Percentiles rank a stretch among this genome's conserved stretches.
Evolutionary conservation across 2,329 filamentous ascomycete genomes (phyloP).

Genomic region (Aspergillus persii): DNA sequence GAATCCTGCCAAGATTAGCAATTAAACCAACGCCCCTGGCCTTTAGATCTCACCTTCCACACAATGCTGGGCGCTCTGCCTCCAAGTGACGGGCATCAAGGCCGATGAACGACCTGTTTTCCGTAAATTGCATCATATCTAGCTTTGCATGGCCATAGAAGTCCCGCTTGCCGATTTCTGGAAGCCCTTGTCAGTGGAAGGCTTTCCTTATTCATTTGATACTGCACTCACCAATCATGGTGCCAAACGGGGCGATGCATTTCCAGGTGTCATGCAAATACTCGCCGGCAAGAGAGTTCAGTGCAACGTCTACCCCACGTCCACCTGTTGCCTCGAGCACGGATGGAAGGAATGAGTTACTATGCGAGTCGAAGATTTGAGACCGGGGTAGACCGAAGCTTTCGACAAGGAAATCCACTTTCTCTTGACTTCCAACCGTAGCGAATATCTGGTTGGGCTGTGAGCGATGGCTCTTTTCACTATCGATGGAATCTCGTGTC

Average conservation of each 20-base stretch:
- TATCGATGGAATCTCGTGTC: background rate
- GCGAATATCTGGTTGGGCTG: constrained; percentile 2
- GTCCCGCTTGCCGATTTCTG: constrained; percentile 18
- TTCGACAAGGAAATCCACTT: constrained; percentile 11
- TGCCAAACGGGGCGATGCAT: constrained; percentile 23
- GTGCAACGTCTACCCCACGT: constrained; percentile 21
- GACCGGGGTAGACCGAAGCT: constrained; percentile 13
- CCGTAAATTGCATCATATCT: constrained; percentile 13
- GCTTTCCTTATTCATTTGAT: background rate
- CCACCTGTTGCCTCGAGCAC: constrained; percentile 18
- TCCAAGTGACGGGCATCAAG: constrained; percentile 11
- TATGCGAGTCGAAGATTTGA: constrained; percentile 23
- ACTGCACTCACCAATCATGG: constrained; percentile 9
- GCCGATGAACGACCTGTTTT: constrained; percentile 9
- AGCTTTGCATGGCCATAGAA: constrained; percentile 9
- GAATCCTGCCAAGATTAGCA: background rate
- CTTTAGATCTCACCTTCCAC: background rate
- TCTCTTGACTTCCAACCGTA: constrained; percentile 19
- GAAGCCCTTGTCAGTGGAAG: background rate
- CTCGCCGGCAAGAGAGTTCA: constrained; percentile 9
- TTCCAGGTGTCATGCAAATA: constrained; percentile 4
- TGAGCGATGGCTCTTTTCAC: background rate
- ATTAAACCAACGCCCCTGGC: background rate
- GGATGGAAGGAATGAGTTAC: constrained; percentile 13
- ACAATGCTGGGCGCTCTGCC: background rate